Evolutionary conservation across 2,329 filamentous ascomycete genomes (phyloP), one percentile per base, ranked within the genome.

Genomic region (Zymoseptoria ardabiliae): DNA sequence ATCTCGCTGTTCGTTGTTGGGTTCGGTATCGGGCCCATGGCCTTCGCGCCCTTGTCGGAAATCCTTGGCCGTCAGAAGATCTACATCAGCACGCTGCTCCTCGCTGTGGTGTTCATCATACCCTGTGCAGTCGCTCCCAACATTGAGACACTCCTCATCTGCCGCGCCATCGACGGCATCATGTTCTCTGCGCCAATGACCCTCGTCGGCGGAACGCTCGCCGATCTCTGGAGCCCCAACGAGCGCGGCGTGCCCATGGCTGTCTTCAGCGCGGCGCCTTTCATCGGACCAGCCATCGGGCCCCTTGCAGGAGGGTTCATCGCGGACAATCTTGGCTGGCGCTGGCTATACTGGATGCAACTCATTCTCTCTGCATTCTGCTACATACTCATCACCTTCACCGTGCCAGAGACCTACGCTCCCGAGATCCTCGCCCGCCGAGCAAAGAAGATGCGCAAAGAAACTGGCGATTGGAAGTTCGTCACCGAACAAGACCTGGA

Each of bases 341-440:
- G 71, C 48, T 73, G 71, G 71, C 78, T 94, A 0, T 94, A 94
- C 77, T 93, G 89, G 87, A 83, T 96, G 66, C 90, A 93, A 70
- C 78, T 94, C 10, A 95, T 96, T 69, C 71, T 94, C 11, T 79
- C 88, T 23, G 85, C 80, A 13, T 71, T 86, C 54, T 82, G 87
- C 66, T 94, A 88, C 84, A 61, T 88, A 19, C 72, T 93, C 61
- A 91, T 94, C 73, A 87, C 86, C 28, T 92, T 95, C 74, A 94
- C 90, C n/a, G 87, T 96, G 0, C 90, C 90, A 1, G 91, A 96
- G 74, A 96, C 91, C 0, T 96, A 94, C 72, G 86, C 90, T 0
- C 90, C 91, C 0, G 88, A 85, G 0, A 85, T 96, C 55, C 82
- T 97, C 17, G 82, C 83, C 9, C 56, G 61, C 28, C 82, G 90